Evolutionary conservation across 2,329 filamentous ascomycete species (phyloP), one percentile per base, ranked within the genome.

Genomic region (Tolypocladium sp.): DNA sequence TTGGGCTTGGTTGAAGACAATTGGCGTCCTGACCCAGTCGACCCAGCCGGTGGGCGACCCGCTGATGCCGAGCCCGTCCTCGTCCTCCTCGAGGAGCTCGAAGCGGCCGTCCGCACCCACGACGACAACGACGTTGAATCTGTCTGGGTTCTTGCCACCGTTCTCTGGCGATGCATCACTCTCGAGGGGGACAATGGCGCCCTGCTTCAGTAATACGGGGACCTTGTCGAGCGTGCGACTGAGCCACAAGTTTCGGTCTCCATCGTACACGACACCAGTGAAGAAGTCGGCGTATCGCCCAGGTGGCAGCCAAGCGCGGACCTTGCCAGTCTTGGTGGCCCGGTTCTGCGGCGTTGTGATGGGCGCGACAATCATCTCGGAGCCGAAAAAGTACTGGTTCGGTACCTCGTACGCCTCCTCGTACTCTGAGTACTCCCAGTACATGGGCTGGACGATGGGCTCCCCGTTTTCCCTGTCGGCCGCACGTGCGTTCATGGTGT

Each of bases 371-470:
- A 87, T 69, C 17, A 87, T 68, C 33, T 81, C 73, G 0, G 77
- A 76, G 2, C 84, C 85, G 63, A 87, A 87, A 63, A 77, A 77
- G 67, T 81, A 87, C 66, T 86, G 76, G 62, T 85, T 87, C 0
- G 78, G 79, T 0, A 81, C 75, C 1, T 68, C 64, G 68, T 87
- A 87, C 0, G 84, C 82, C 59, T 81, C 78, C 1, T 82, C 76
- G 0, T 68, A 65, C 1, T 77, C 73, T 0, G 82, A 80, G 61
- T 81, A 79, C 51, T 77, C 74, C 84, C 84, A 88, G 71, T 88
- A 88, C 73, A 88, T 75, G 0, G 85, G 85, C 66, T 83, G 80
- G 1, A 87, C 69, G 2, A 87, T 68, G 0, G 84, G 83, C 56
- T 80, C 74, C 49, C 76, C 76, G 1, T 78, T 65, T 1, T 69